Conservation (phyloP, 768 basidiomycete genomes). For the Pisolithus orientalis region DNA sequence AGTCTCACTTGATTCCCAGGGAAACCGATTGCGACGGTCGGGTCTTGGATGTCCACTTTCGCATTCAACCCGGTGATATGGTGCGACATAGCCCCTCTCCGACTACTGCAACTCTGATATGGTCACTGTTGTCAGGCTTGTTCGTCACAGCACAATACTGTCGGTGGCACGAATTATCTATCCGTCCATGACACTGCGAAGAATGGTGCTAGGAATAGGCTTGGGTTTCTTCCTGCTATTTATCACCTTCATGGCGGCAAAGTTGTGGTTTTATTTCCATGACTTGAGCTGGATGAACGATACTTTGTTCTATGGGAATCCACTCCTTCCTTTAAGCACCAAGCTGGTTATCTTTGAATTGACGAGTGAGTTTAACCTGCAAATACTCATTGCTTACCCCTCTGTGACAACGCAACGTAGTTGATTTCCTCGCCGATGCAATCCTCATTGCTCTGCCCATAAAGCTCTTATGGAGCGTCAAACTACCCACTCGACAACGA, state of each 20-base stretch:
- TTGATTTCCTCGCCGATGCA: slow-evolving; percentile 10
- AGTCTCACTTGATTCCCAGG: not conserved
- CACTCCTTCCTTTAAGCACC: slow-evolving; percentile 5
- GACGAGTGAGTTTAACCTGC: slow-evolving; percentile 7
- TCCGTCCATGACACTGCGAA: slow-evolving; percentile 5
- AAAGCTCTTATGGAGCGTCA: slow-evolving; percentile 16
- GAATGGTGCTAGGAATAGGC: slow-evolving; percentile 7
- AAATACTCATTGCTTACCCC: not conserved
- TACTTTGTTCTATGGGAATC: not conserved
- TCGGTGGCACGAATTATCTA: slow-evolving; percentile 17
- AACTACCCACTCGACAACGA: slow-evolving; percentile 12
- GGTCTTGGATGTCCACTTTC: slow-evolving; percentile 10
- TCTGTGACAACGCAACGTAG: not conserved
- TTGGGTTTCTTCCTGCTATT: slow-evolving; percentile 8
- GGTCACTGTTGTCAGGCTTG: slow-evolving; percentile 7
- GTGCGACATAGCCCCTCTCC: slow-evolving; percentile 4
- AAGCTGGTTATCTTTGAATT: slow-evolving; percentile 10
- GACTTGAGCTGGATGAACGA: slow-evolving; percentile 8
- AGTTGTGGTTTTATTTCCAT: slow-evolving; percentile 9
- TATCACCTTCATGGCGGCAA: slow-evolving; percentile 1
- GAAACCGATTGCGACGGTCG: not conserved
- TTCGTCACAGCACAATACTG: slow-evolving; percentile 16
- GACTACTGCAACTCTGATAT: slow-evolving; percentile 1
- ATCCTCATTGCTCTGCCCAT: slow-evolving; percentile 16
- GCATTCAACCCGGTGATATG: slow-evolving; percentile 8